A percentile compares a stretch with the other conserved stretches of the same genome.
Conservation (phyloP, 305 asterid species). For the Fraxinus latifolia region DNA sequence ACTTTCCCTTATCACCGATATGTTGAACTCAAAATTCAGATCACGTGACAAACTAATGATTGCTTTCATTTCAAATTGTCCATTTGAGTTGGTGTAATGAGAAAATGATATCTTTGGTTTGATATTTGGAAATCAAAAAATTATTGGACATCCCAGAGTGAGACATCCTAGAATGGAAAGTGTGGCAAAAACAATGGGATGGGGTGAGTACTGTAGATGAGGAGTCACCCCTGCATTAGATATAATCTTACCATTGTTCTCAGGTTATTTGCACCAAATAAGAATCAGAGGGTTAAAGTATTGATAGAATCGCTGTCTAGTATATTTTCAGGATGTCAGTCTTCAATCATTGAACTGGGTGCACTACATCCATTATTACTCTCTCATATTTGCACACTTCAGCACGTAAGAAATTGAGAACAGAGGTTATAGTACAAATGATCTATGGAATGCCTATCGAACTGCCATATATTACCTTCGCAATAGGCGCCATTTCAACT, state of each 20-base stretch:
- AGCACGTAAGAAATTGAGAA: neutral
- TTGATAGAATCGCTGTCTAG: neutral
- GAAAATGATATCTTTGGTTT: neutral
- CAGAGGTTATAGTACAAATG: neutral
- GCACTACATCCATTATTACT: neutral
- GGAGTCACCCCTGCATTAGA: neutral
- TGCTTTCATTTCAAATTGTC: neutral
- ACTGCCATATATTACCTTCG: conserved; percentile 56
- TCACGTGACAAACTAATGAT: neutral
- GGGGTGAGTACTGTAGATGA: neutral
- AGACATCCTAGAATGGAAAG: neutral
- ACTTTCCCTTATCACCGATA: neutral
- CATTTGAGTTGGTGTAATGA: neutral
- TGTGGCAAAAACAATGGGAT: neutral
- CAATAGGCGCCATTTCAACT: conserved; percentile 99
- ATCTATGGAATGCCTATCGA: neutral
- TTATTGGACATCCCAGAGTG: neutral
- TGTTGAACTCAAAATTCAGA: neutral
- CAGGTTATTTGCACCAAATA: neutral
- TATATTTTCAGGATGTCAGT: neutral
- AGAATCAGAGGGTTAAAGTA: neutral
- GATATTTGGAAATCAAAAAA: neutral
- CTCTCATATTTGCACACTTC: neutral
- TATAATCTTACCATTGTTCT: neutral
- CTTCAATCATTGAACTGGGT: neutral